Evolutionary conservation across 345 rosid genomes (phyloP), one percentile per base, ranked within the genome.

Genomic region (Hibiscus trionum): DNA sequence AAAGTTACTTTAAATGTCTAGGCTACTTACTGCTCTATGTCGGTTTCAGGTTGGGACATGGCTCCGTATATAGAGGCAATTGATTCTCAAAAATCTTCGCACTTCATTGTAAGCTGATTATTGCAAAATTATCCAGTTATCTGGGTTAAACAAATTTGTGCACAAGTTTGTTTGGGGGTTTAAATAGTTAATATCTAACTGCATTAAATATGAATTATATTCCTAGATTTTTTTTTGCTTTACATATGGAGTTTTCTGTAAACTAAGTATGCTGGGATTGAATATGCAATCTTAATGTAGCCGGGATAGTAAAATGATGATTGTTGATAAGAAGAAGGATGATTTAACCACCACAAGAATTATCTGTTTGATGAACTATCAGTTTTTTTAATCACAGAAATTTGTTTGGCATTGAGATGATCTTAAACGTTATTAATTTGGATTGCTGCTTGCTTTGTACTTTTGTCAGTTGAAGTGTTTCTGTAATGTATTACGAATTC

Each of bases 61-160:
- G 99, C 97, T 77, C 99, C 99, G 68, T 94, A 85, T 74, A 89
- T 94, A 10, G 99, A 94, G 83, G 91, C 93, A 31, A 77, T 94
- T 60, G 99, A 92, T 87, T 90, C 90, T 61, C 97, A 94, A 72
- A 78, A 84, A 65, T 86, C 97, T 0, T 66, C 84, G 10, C 68
- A 66, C 73, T 89, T 85, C 78, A 78, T 74, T 60, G 97, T 94
- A 83, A 88, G 97, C 79, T 27, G 35, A 49, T 31, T 62, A 37
- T 11, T 73, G 56, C 33, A 47, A 12, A 6, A 49, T 21, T 14
- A 19, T 57, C 14, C 17, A 12, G 64, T 57, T 35, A 24, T 16
- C 16, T 39, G 55, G 21, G n/a, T 35, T 33, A 19, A 70, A 24
- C 11, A 67, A 66, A 27, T 8, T 27, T 47, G 5, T 67, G 24